Conservation (phyloP, 169 alveolate species). For the Sarcocystis neurona region DNA sequence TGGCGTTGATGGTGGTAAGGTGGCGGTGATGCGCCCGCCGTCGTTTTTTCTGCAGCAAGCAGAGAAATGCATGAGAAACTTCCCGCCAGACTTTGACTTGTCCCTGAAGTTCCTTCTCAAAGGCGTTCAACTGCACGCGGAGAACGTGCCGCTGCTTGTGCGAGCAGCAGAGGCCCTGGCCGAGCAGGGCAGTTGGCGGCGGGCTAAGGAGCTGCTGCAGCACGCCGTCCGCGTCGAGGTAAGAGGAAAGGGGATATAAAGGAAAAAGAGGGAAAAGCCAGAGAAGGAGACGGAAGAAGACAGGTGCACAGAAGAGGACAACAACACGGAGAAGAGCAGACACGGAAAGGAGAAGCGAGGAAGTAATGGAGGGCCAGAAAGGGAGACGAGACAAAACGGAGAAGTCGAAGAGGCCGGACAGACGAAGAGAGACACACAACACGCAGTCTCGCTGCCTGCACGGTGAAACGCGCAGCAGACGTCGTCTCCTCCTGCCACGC, state of each 20-base stretch:
- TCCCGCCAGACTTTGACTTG: not conserved
- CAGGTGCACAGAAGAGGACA: not conserved
- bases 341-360: no score
- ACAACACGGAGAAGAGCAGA: no score
- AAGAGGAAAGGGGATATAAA: not conserved
- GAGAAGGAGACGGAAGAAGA: not conserved
- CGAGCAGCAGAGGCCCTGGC: not conserved
- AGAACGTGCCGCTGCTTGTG: conserved; percentile 3
- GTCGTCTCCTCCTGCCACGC: no score
- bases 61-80: not conserved
- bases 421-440: no score
- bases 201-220: conserved; percentile 12
- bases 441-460: no score
- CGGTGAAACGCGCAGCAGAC: no score
- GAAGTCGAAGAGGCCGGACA: no score
- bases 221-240: not conserved
- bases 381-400: no score
- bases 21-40: not conserved
- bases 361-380: no score
- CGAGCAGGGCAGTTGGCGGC: not conserved
- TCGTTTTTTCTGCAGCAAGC: conserved; percentile 21
- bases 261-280: not conserved
- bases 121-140: not conserved
- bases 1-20: not conserved
- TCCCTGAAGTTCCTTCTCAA: not conserved